Percentiles rank a stretch among this genome's conserved stretches.
Evolutionary conservation across 352 stramenopile genomes (phyloP).

Genomic region (Phytophthora colocasiae): DNA sequence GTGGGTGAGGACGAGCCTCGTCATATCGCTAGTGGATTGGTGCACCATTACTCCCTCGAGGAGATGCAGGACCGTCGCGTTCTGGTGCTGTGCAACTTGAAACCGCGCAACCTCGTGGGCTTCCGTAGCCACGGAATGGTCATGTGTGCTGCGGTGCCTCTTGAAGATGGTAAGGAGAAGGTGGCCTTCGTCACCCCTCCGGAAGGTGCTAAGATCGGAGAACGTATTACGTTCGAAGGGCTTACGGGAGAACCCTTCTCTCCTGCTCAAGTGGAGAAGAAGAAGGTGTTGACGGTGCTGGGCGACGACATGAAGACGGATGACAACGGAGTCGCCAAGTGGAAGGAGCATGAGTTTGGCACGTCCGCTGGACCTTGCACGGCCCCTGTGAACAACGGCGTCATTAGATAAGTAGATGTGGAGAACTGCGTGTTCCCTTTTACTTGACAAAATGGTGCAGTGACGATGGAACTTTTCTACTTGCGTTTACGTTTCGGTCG

Average conservation of each 20-base stretch:
- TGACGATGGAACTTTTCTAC: conserved; percentile 6
- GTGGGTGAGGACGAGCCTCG: conserved; percentile 88
- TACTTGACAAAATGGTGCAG: conserved; percentile 3
- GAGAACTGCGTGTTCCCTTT: conserved; percentile 4
- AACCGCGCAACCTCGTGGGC: conserved; percentile 89
- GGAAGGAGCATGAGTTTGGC: conserved; percentile 80
- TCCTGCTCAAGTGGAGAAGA: conserved; percentile 89
- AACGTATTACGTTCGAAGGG: conserved; percentile 77
- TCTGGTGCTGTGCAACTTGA: conserved; percentile 93
- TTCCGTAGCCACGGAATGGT: conserved; percentile 94
- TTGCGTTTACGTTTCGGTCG: conserved; percentile 55
- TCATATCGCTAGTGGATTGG: conserved; percentile 88
- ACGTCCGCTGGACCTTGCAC: conserved; percentile 82
- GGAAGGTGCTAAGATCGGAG: conserved; percentile 70
- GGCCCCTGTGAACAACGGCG: conserved; percentile 69
- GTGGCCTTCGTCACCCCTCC: conserved; percentile 89
- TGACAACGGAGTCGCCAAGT: conserved; percentile 78
- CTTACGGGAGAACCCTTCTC: conserved; percentile 78
- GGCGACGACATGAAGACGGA: conserved; percentile 88
- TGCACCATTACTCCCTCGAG: conserved; percentile 88
- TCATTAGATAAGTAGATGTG: conserved; percentile 70
- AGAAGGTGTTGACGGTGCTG: conserved; percentile 85
- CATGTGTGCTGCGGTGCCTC: conserved; percentile 79
- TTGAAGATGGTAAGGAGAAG: conserved; percentile 79
- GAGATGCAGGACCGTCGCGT: conserved; percentile 88